Evolutionary conservation across 2,329 filamentous ascomycete species (phyloP), one percentile per base, ranked within the genome.

Genomic region (Macrophomina phaseolina): DNA sequence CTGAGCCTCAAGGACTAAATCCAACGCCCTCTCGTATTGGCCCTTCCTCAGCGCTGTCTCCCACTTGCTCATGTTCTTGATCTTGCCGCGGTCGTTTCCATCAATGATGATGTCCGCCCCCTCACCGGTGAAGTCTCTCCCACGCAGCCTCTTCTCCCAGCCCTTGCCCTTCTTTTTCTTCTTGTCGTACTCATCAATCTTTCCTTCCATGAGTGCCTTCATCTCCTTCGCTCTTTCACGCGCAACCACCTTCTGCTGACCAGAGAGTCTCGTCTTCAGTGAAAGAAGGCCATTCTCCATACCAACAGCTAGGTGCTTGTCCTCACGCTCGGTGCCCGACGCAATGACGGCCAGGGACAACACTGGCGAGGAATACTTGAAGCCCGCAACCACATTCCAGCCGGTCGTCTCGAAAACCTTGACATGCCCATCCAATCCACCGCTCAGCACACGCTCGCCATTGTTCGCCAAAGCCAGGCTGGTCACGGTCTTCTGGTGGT

Each of bases 401-500:
- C 88, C 90, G 0, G 89, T 90, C 1, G 94, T 97, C 80, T 98
- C 94, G 74, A 97, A 98, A 46, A 99, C 89, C 81, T 99, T 99
- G 81, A 98, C 90, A 79, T 98, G 95, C 9, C 95, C 96, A 78
- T 99, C 95, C 53, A 99, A 85, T 23, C 90, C 93, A 79, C 93
- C 95, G 70, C 90, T 94, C 64, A 99, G 87, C 66, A 99, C 85
- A 61, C 95, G 88, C 61, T 88, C 88, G 55, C 91, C 92, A 71
- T 91, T 88, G 52, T 92, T 94, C 7, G 93, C 94, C 40, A 96
- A 83, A 62, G 90, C 90, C 65, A 99, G 85, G 7, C 91, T 90
- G 0, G 95, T 98, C 68, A 99, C 94, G 0, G 95, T 97, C 87
- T 98, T 99, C 77, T 99, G 95, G 80, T 99, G 95, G 77, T 96